Evolutionary conservation across 306 rosid genomes (phyloP).

Genomic region (Rosa persica): DNA sequence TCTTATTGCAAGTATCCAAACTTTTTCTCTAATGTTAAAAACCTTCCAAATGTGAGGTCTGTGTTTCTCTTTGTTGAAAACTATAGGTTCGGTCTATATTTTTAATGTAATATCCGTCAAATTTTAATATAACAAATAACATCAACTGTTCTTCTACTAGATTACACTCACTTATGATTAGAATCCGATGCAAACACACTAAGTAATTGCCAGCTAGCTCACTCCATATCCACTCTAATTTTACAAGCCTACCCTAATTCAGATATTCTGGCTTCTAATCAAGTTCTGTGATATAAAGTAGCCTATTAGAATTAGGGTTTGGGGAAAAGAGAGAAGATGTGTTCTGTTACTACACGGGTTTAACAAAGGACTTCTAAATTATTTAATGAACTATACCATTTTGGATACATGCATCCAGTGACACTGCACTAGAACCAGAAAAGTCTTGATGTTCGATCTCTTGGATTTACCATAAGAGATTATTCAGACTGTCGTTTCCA

Average conservation of each 20-base stretch:
- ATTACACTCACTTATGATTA: neutral
- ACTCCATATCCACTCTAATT: neutral
- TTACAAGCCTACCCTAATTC: neutral
- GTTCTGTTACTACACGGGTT: constrained; percentile 14
- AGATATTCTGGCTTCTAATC: neutral
- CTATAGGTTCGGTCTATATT: neutral
- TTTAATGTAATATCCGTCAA: neutral
- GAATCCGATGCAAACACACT: neutral
- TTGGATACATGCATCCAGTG: neutral
- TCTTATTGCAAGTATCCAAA: neutral
- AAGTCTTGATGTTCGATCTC: neutral
- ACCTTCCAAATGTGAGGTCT: neutral
- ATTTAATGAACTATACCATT: neutral
- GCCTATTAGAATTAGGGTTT: constrained; percentile 9
- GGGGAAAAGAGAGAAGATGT: neutral
- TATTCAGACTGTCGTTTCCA: neutral
- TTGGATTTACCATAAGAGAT: neutral
- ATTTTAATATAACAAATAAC: neutral
- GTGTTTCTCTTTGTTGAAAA: neutral
- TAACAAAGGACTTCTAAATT: too few relatives aligned
- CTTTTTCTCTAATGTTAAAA: neutral
- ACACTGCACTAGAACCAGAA: constrained; percentile 1
- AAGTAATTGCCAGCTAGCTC: neutral
- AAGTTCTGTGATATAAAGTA: neutral
- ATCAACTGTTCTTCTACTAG: neutral